Evolutionary conservation across 1,139 yeast genomes (phyloP).

Genomic region (Pichia sp.): DNA sequence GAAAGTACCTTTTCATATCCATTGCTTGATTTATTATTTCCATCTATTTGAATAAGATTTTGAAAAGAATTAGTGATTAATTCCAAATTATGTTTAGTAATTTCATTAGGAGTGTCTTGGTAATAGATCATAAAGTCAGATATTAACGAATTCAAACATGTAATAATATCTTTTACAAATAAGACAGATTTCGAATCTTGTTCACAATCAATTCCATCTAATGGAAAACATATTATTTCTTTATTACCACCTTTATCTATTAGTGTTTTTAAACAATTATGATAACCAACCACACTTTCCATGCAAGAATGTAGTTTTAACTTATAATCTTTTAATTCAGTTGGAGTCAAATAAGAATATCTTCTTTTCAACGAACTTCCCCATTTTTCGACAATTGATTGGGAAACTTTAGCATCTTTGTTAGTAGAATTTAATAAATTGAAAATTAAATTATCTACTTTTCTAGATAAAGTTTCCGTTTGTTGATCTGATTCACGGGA

Average conservation of each 20-base stretch:
- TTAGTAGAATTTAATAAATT: background rate
- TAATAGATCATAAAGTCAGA: background rate
- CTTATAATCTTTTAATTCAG: background rate
- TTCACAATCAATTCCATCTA: too few relatives aligned
- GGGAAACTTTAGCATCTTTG: background rate
- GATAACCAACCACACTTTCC: background rate
- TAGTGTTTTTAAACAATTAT: background rate
- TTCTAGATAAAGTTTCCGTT: constrained; percentile 1
- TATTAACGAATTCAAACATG: too few relatives aligned
- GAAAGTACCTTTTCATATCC: background rate
- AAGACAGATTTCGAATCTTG: too few relatives aligned
- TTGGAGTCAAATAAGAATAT: background rate
- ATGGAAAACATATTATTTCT: background rate
- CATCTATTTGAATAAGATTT: background rate
- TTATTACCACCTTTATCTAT: background rate
- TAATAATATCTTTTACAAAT: too few relatives aligned
- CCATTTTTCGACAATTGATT: constrained; percentile 4
- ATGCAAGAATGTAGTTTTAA: background rate
- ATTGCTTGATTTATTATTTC: background rate
- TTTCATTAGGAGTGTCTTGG: background rate
- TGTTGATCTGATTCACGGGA: background rate
- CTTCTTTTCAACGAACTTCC: constrained; percentile 9
- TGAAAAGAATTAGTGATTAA: constrained; percentile 8
- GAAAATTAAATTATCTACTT: constrained; percentile 7
- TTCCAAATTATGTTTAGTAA: constrained; percentile 1